These are phyloP conservation scores for Fragaria iinumae DNA, from an alignment of 306 rosid species.

Conservation along the genomic window DNA sequence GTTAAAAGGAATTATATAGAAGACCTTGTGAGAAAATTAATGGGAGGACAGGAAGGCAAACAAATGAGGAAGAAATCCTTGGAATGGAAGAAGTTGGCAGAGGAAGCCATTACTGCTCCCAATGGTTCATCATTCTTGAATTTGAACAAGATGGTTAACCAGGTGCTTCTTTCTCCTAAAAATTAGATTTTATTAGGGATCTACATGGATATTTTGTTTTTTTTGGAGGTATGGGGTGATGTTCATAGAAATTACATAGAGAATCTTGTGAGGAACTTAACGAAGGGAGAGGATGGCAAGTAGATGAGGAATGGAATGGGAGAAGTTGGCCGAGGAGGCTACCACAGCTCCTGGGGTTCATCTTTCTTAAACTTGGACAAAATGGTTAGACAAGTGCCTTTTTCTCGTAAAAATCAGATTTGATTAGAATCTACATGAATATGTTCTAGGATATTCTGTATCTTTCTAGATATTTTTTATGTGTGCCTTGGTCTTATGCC, in stretches of 20 bases:
- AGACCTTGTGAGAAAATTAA: conserved; percentile 46
- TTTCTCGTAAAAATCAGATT: not conserved
- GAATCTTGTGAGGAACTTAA: conserved; percentile 47
- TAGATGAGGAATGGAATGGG: conserved; percentile 56
- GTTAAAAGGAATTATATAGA: conserved; percentile 43
- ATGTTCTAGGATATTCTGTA: too few relatives aligned
- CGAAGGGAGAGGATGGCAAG: conserved; percentile 52
- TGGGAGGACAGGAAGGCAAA: conserved; percentile 53
- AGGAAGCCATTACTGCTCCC: conserved; percentile 14
- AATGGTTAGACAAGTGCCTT: conserved; percentile 26
- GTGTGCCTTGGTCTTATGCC: too few relatives aligned
- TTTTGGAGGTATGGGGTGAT: conserved; percentile 48
- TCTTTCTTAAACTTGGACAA: conserved; percentile 36
- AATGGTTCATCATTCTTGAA: conserved; percentile 44
- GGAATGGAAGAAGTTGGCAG: conserved; percentile 48
- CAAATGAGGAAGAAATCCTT: conserved; percentile 43
- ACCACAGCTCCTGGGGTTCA: conserved; percentile 29
- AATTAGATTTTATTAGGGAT: not conserved
- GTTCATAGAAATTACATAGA: conserved; percentile 44
- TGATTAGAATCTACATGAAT: not conserved
- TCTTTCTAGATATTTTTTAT: too few relatives aligned
- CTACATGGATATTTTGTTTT: too few relatives aligned
- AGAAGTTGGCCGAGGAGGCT: conserved; percentile 36
- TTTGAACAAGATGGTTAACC: conserved; percentile 26
- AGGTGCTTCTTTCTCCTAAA: conserved; percentile 22